Conservation (phyloP, 108 stramenopile species). For the Seminavis robusta region DNA sequence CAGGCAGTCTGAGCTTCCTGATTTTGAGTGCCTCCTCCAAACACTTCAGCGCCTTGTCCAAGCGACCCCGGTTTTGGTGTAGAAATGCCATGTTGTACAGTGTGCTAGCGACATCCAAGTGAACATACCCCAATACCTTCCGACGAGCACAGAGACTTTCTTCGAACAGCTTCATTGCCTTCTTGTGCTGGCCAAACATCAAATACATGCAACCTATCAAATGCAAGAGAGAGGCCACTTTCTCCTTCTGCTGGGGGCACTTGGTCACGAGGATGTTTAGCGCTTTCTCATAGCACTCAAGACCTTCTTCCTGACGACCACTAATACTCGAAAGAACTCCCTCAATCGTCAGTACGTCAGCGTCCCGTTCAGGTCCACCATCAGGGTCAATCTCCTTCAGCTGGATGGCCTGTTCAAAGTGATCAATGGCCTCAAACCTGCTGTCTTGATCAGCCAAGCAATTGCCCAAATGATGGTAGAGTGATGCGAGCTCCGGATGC, state of each 20-base stretch:
- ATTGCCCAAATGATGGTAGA: conserved; percentile 58
- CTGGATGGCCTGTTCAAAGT: conserved; percentile 61
- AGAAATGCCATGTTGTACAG: conserved; percentile 73
- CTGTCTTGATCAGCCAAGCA: conserved; percentile 60
- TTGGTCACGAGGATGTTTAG: conserved; percentile 53
- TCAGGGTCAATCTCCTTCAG: conserved; percentile 44
- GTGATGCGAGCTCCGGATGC: conserved; percentile 46
- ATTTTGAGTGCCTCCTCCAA: conserved; percentile 72
- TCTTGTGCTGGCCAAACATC: conserved; percentile 48
- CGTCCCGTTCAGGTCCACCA: conserved; percentile 43
- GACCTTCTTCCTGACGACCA: conserved; percentile 28
- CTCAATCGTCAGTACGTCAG: conserved; percentile 48
- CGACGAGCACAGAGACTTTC: conserved; percentile 64
- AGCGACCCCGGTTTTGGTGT: conserved; percentile 44
- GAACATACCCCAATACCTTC: conserved; percentile 61
- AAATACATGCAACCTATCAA: conserved; percentile 69
- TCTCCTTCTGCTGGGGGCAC: conserved; percentile 51
- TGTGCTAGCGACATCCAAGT: conserved; percentile 79
- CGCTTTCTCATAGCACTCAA: conserved; percentile 63
- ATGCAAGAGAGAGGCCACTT: conserved; percentile 53
- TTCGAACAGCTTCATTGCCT: conserved; percentile 63
- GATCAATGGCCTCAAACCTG: conserved; percentile 50
- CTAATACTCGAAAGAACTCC: conserved; percentile 54
- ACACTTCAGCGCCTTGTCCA: conserved; percentile 62
- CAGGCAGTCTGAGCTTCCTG: conserved; percentile 58